Evolutionary conservation across 1,139 yeast genomes (phyloP).

Genomic region (Lodderomyces parapsilosis): DNA sequence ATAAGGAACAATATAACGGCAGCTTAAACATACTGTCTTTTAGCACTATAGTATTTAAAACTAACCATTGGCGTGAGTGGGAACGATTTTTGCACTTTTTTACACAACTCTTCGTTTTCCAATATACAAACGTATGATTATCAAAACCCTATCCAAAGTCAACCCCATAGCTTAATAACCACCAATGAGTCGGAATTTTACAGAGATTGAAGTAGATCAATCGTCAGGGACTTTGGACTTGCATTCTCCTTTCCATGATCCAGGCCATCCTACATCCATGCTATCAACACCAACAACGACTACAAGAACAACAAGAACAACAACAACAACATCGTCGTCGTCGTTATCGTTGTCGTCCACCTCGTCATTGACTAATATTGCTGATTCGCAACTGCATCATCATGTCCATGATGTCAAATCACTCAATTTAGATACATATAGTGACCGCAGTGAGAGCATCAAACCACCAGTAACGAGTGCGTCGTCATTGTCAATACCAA

Average conservation of each 20-base stretch:
- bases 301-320: too few species aligned
- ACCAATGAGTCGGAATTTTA: background rate
- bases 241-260: background rate
- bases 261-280: background rate
- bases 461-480: background rate
- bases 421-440: background rate
- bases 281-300: background rate
- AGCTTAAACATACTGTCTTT: too few species aligned
- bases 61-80: too few species aligned
- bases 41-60: too few species aligned
- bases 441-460: background rate
- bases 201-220: slow-evolving; percentile 1
- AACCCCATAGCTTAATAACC: background rate
- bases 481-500: slow-evolving; percentile 1
- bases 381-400: background rate
- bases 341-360: too few species aligned
- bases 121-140: background rate
- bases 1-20: background rate
- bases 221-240: background rate
- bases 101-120: too few species aligned
- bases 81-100: too few species aligned
- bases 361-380: background rate
- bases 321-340: too few species aligned
- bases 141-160: background rate
- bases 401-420: background rate